phyloP scores from a whole-genome alignment of 495 filamentous ascomycete genomes.

The Glutinoglossum americanum region DNA sequence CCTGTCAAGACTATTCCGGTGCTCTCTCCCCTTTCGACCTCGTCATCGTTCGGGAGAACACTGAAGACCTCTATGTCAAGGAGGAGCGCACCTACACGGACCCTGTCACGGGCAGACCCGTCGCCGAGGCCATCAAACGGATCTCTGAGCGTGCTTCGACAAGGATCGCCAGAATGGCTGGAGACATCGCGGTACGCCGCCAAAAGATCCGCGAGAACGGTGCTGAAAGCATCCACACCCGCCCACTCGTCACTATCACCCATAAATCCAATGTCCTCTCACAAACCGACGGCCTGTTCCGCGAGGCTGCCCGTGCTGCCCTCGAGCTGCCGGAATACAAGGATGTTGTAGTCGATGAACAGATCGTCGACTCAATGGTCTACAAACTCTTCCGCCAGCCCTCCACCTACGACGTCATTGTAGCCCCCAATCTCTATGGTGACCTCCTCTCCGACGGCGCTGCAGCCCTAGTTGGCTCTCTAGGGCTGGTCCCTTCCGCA shows the following conservation, averaged over 20 bases:
- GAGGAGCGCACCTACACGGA: constrained; percentile 67
- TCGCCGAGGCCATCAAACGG: constrained; percentile 94
- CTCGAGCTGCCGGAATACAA: constrained; percentile 41
- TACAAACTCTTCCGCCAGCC: constrained; percentile 98
- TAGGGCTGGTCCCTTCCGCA: constrained; percentile 85
- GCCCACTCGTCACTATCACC: constrained; percentile 79
- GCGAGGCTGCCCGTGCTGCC: constrained; percentile 47
- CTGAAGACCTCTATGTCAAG: constrained; percentile 97
- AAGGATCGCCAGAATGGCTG: constrained; percentile 79
- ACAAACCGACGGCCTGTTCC: constrained; percentile 93
- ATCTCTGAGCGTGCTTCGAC: constrained; percentile 66
- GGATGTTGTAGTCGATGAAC: constrained; percentile 62
- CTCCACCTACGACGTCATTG: constrained; percentile 85
- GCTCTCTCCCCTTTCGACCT: constrained; percentile 59
- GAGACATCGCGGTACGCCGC: constrained; percentile 75
- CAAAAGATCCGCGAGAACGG: constrained; percentile 47
- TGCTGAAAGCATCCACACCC: constrained; percentile 32
- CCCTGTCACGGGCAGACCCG: constrained; percentile 41
- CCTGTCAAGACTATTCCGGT: constrained; percentile 69
- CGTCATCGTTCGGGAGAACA: constrained; percentile 97
- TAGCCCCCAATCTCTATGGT: constrained; percentile 94
- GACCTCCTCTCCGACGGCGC: constrained; percentile 93
- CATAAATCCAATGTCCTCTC: constrained; percentile 96
- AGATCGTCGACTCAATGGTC: constrained; percentile 97
- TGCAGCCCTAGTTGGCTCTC: constrained; percentile 78